Conservation (phyloP, 352 stramenopile genomes). For the Phytophthora europaea region DNA sequence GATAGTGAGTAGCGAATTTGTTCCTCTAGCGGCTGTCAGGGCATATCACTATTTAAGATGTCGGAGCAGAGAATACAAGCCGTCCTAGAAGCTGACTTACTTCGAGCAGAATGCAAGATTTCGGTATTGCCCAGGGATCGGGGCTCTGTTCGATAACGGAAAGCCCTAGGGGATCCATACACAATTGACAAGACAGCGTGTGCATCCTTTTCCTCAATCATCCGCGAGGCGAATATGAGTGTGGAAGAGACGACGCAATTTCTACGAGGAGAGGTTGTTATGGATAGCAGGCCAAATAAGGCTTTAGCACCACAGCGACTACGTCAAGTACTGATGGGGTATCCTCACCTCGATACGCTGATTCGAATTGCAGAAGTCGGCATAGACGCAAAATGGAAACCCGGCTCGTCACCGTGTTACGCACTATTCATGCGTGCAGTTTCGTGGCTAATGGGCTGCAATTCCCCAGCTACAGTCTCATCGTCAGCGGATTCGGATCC, state of each 20-base stretch:
- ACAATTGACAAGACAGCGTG: conserved; percentile 9
- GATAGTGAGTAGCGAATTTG: too few relatives aligned
- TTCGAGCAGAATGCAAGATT: not conserved
- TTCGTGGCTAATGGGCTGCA: not conserved
- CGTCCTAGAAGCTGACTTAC: not conserved
- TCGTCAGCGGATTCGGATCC: conserved; percentile 1
- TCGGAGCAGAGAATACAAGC: not conserved
- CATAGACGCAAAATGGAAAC: conserved; percentile 9
- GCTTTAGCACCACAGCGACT: conserved; percentile 5
- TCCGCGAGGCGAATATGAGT: conserved; percentile 4
- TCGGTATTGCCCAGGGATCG: not conserved
- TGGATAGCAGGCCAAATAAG: conserved; percentile 21
- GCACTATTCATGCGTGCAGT: not conserved
- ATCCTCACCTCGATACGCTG: not conserved
- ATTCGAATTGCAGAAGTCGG: conserved; percentile 6
- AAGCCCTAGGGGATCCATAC: not conserved
- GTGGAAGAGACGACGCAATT: conserved; percentile 14
- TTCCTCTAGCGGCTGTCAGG: not conserved
- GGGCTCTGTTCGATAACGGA: too few relatives aligned
- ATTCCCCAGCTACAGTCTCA: not conserved
- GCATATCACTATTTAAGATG: not conserved
- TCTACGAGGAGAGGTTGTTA: not conserved
- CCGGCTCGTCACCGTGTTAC: conserved; percentile 9
- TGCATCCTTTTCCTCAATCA: conserved; percentile 1
- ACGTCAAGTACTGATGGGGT: not conserved